Evolutionary conservation across 2,329 filamentous ascomycete species (phyloP).

Genomic region (Hypoxylon sp.): DNA sequence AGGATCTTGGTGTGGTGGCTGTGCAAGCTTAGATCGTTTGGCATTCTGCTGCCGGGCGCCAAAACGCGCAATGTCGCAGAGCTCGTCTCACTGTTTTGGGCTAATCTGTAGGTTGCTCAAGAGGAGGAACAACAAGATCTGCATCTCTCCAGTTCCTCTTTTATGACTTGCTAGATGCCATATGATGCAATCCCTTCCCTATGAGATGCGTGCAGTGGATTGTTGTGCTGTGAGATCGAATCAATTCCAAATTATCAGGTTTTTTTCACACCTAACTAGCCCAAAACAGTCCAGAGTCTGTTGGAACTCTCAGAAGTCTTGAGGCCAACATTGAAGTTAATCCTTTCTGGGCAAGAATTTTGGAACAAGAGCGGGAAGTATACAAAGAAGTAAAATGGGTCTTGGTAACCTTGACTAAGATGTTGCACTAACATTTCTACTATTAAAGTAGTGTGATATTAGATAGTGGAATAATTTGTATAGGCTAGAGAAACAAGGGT

Average conservation of each 20-base stretch:
- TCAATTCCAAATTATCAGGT: slow-evolving; percentile 3
- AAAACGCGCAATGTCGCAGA: slow-evolving; percentile 6
- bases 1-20: slow-evolving; percentile 2
- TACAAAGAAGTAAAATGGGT: not conserved
- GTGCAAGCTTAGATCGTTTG: slow-evolving; percentile 2
- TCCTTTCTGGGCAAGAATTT: not conserved
- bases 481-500: not conserved
- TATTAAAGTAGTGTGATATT: not conserved
- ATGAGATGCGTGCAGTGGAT: not conserved
- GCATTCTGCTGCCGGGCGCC: slow-evolving; percentile 1
- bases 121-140: slow-evolving; percentile 1
- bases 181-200: slow-evolving; percentile 2
- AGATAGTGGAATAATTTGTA: not conserved
- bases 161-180: not conserved
- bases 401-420: not conserved
- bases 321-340: not conserved
- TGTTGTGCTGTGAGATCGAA: not conserved
- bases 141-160: not conserved
- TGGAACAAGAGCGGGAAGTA: not conserved
- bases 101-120: not conserved
- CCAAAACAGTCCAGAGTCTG: not conserved
- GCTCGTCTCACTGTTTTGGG: not conserved
- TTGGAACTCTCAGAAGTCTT: not conserved
- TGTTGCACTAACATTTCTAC: slow-evolving; percentile 1
- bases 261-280: not conserved